Conservation (phyloP, 129 eudicot species). For the Flaveria sonorensis region DNA sequence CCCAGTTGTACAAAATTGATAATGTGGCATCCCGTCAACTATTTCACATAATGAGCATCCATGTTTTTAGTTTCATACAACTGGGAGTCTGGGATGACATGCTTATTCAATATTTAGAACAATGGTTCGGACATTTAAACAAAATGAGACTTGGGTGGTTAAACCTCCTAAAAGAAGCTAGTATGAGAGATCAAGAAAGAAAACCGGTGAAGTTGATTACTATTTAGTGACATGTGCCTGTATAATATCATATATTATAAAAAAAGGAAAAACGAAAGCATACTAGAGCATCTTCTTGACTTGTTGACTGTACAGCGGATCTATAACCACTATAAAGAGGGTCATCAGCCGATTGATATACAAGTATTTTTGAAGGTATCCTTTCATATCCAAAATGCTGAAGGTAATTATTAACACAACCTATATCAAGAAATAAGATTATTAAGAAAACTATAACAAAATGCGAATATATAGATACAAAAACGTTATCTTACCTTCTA, state of each 20-base stretch:
- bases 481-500: slow-evolving; percentile 59
- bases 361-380: slow-evolving; percentile 81
- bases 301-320: slow-evolving; percentile 83
- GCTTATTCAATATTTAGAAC: not conserved
- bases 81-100: too few species aligned
- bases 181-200: not conserved
- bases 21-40: too few species aligned
- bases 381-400: slow-evolving; percentile 69
- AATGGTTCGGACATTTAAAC: not conserved
- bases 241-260: not conserved
- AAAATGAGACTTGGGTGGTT: not conserved
- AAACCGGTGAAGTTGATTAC: not conserved
- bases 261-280: not conserved
- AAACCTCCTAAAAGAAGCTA: slow-evolving; percentile 6
- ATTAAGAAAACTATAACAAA: not conserved
- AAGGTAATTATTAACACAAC: slow-evolving; percentile 77
- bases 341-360: slow-evolving; percentile 89
- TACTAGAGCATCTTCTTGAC: slow-evolving; percentile 94
- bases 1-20: too few species aligned
- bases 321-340: slow-evolving; percentile 84
- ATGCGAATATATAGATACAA: not conserved
- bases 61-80: too few species aligned
- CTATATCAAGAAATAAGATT: slow-evolving; percentile 30
- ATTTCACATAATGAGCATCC: too few species aligned
- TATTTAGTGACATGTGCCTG: not conserved